These are phyloP conservation scores for Somion occarium DNA, from an alignment of 1,284 basidiomycete genomes.

Conservation along the genomic window DNA sequence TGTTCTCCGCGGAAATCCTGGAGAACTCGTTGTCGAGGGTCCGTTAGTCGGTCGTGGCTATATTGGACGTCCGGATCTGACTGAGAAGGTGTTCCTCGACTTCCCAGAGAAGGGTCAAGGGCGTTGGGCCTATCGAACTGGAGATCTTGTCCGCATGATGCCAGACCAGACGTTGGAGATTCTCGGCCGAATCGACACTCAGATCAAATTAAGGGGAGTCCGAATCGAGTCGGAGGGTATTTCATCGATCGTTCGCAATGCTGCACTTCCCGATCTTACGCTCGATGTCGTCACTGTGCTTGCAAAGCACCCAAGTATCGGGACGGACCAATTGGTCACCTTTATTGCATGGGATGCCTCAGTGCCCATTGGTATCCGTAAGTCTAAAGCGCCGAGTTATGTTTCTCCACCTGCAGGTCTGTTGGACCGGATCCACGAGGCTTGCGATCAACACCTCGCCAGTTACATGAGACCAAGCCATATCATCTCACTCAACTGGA, in stretches of 20 bases:
- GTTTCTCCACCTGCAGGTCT: conserved; percentile 28
- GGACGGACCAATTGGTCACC: conserved; percentile 42
- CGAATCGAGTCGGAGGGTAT: conserved; percentile 52
- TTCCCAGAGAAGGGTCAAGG: conserved; percentile 36
- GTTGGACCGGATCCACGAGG: conserved; percentile 29
- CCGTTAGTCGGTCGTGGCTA: conserved; percentile 50
- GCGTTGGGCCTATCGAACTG: conserved; percentile 45
- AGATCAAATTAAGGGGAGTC: conserved; percentile 51
- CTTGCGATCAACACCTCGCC: conserved; percentile 39
- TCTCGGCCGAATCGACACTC: conserved; percentile 50
- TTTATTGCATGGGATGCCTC: conserved; percentile 38
- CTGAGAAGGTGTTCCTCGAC: conserved; percentile 43
- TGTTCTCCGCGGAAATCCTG: conserved; percentile 40
- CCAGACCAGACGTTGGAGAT: conserved; percentile 49
- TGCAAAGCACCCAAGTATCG: conserved; percentile 42
- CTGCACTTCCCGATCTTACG: conserved; percentile 26
- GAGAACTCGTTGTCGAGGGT: conserved; percentile 48
- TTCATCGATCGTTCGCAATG: conserved; percentile 40
- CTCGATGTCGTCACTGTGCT: conserved; percentile 42
- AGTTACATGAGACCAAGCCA: conserved; percentile 51
- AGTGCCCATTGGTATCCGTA: conserved; percentile 32
- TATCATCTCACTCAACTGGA: conserved; percentile 41
- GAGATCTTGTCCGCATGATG: conserved; percentile 51
- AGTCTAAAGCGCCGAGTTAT: conserved; percentile 30
- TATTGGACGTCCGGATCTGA: conserved; percentile 39